Base-by-base conservation (phyloP, 2,329 filamentous ascomycete species). In the Sporothrix sp. region DNA sequence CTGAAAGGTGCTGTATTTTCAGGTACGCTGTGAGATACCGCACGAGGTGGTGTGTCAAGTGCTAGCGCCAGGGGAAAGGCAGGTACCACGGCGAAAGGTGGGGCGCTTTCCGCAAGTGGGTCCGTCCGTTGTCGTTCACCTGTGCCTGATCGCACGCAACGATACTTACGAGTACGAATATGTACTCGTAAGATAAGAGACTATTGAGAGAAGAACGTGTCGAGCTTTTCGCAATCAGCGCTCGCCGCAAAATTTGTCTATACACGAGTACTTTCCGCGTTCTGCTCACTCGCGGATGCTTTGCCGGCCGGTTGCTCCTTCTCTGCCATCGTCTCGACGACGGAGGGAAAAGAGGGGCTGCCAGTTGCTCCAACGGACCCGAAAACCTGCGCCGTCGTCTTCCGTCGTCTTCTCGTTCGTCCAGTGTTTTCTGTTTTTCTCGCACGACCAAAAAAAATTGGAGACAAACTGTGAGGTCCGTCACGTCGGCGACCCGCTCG, bases 41-140 rank as follows among this genome's bases (percentile, higher is more conserved):
- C n/a, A 35, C 7, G 10, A 7, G 18, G 5, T 6, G 13, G 5
- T 37, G 35, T 20, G 35, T 10, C n/a, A n/a, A n/a, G n/a, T n/a
- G 21, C 16, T 50, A 37, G 48, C 21, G 47, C 38, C 38, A 50
- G 48, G 48, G 48, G 48, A 27, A 49, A 49, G 30, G 38, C 10
- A 50, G 48, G 48, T 43, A 50, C 38, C 21, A 37, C 38, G 38
- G 48, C 35, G 16, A 36, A 50, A 45, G 35, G 48, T 50, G 48
- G 48, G 30, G 20, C 45, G 14, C 11, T 7, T 11, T n/a, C n/a
- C n/a, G n/a, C n/a, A n/a, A 36, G 33, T 23, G 37, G 37, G 37
- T 28, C 36, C 46, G 46, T 48, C 33, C 40, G 46, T 48, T 48
- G 32, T n/a, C 35, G 36, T 21, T 40, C 28, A 35, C 30, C 20